phyloP scores from a whole-genome alignment of 495 filamentous ascomycete species.

The Thozetella sp. region DNA sequence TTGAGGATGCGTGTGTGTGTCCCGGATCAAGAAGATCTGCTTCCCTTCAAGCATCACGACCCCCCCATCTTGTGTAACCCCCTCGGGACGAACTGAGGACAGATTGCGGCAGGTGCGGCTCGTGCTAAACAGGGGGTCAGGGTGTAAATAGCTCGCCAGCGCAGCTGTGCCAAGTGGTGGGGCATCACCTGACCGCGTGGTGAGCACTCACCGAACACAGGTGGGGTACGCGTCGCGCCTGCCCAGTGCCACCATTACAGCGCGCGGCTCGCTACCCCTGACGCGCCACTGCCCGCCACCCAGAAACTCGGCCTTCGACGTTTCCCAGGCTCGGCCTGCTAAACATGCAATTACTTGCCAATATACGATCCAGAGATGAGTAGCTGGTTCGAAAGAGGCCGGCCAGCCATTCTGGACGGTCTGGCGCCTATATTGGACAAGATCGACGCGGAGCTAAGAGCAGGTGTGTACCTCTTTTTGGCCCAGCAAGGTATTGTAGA shows the following conservation, averaged over 20 bases:
- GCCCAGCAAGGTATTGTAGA: neutral
- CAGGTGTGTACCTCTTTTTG: conserved; percentile 22
- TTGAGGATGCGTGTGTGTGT: too few species aligned
- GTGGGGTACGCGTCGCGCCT: neutral
- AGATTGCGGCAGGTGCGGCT: neutral
- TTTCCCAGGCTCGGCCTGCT: too few species aligned
- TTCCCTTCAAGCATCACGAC: too few species aligned
- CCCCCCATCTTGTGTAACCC: neutral
- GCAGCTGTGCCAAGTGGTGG: neutral
- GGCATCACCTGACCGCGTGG: neutral
- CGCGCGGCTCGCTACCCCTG: neutral
- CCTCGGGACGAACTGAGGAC: neutral
- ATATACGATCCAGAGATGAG: conserved; percentile 31
- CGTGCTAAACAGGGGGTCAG: neutral
- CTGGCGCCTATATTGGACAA: conserved; percentile 37
- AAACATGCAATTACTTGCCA: too few species aligned
- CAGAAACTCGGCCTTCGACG: too few species aligned
- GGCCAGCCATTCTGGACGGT: conserved; percentile 37
- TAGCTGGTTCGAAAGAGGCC: conserved; percentile 37
- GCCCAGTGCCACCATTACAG: neutral
- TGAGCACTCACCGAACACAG: neutral
- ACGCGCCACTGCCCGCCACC: too few species aligned
- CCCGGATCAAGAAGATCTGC: too few species aligned
- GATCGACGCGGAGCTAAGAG: conserved; percentile 31
- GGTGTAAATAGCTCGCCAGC: neutral